Evolutionary conservation across 1,284 basidiomycete species (phyloP), one percentile per base, ranked within the genome.

Genomic region (Pyrrhoderma noxium): DNA sequence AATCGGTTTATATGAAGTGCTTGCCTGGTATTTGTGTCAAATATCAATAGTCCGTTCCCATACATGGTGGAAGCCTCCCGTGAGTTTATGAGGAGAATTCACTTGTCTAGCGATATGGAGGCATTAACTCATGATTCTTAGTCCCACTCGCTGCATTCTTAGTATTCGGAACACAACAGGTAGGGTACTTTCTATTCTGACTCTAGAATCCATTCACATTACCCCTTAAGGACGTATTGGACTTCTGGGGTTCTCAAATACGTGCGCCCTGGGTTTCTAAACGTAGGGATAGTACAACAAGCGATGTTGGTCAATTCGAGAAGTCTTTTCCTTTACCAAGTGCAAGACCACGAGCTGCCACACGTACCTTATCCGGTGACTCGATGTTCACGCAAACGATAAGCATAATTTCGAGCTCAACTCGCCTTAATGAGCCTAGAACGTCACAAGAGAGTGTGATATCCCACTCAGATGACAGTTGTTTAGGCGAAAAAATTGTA

Each of bases 41-140:
- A 67, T 22, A 46, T 55, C n/a, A 39, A 57, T 3, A 61, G 58
- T 36, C 54, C 64, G 3, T 68, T 73, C 58, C 67, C 72, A 5
- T 76, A 73, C 58, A 70, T 81, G 66, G 63, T 76, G 11, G 72
- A 75, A 53, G 77, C 78, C 21, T 66, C 71, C 19, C 57, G 77
- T 80, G 53, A 62, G 74, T 64, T 27, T 3, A n/a, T 40, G 16
- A 40, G 21, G n/a, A 40, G 5, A 40, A 37, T n/a, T 31, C 27
- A 31, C 5, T 31, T 31, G 11, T 31, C 27, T 9, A 3, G n/a
- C n/a, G 13, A 5, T 41, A 18, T 59, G 41, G 21, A 49, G 16
- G 43, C 1, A 43, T 41, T 37, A 41, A 38, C 11, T 16, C 31
- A 25, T 35, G 48, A 23, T 39, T n/a, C n/a, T 4, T 50, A 72